Percentiles rank a stretch among this genome's conserved stretches.
These are phyloP conservation scores for Pelargonium citronellum DNA, from an alignment of 441 rosid genomes.

Conservation along the genomic window DNA sequence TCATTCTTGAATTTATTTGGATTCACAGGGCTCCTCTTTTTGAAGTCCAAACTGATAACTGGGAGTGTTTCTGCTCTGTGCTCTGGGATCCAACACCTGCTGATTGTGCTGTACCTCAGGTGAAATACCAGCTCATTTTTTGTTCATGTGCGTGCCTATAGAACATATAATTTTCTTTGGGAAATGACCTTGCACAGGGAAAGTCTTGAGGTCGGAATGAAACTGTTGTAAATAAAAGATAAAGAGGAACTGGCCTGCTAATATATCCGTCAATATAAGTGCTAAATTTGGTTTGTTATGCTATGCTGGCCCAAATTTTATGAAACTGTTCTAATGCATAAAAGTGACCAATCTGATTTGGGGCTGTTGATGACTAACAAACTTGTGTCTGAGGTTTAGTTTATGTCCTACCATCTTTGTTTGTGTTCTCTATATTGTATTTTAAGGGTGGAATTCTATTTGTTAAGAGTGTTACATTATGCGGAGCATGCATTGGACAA, in stretches of 20 bases:
- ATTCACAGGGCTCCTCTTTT: conserved; percentile 76
- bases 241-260: background rate
- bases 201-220: background rate
- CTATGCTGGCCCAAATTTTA: background rate
- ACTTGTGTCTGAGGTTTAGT: too few species aligned
- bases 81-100: conserved; percentile 81
- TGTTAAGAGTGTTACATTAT: background rate
- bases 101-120: conserved; percentile 93
- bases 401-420: background rate
- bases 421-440: background rate
- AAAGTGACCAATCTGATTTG: background rate
- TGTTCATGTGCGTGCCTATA: conserved; percentile 9
- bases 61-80: conserved; percentile 87
- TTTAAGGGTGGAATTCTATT: background rate
- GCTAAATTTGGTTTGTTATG: background rate
- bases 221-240: background rate
- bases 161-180: background rate
- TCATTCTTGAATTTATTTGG: conserved; percentile 12
- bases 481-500: background rate
- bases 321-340: background rate
- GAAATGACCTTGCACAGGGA: background rate
- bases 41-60: conserved; percentile 79
- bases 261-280: background rate
- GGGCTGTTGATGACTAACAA: too few species aligned
- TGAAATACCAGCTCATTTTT: conserved; percentile 17